phyloP scores from a whole-genome alignment of 805 yeast genomes.

The Candida pseudofarinosa region DNA sequence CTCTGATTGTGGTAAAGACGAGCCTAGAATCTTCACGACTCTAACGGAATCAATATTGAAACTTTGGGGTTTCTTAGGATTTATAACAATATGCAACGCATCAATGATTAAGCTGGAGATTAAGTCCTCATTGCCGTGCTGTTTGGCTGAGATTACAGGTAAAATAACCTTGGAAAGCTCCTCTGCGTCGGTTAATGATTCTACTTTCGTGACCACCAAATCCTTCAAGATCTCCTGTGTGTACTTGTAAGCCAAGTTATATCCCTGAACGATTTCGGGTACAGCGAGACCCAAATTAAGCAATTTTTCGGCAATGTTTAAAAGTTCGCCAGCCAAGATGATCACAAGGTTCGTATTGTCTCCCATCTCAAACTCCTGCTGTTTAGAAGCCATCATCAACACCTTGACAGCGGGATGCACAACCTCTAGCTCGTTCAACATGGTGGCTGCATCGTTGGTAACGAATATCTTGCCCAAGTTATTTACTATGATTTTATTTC shows the following conservation, averaged over 20 bases:
- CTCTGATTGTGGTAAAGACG: slow-evolving; percentile 64
- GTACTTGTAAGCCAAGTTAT: slow-evolving; percentile 76
- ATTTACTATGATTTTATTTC: slow-evolving; percentile 93
- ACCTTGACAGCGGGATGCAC: slow-evolving; percentile 97
- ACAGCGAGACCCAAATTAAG: slow-evolving; percentile 83
- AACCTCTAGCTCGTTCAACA: slow-evolving; percentile 86
- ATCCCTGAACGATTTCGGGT: slow-evolving; percentile 91
- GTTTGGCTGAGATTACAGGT: slow-evolving; percentile 91
- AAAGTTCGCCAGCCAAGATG: slow-evolving; percentile 87
- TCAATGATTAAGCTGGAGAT: slow-evolving; percentile 77
- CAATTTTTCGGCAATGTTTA: slow-evolving; percentile 81
- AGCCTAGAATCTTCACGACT: slow-evolving; percentile 96
- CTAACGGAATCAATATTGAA: slow-evolving; percentile 93
- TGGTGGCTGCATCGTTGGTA: slow-evolving; percentile 98
- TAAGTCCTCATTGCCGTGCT: slow-evolving; percentile 80
- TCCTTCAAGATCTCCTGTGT: slow-evolving; percentile 66
- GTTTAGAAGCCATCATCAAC: slow-evolving; percentile 93
- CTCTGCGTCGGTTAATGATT: slow-evolving; percentile 48
- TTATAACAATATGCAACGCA: slow-evolving; percentile 72
- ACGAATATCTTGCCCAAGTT: slow-evolving; percentile 79
- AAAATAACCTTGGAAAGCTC: slow-evolving; percentile 69
- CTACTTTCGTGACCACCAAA: slow-evolving; percentile 57
- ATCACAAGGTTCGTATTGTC: slow-evolving; percentile 92
- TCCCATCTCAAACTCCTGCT: slow-evolving; percentile 96
- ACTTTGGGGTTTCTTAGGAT: slow-evolving; percentile 55